A percentile compares a stretch with the other conserved stretches of the same genome.
Evolutionary conservation across 2,329 filamentous ascomycete genomes (phyloP).

Genomic region (Aspergillus sp.): DNA sequence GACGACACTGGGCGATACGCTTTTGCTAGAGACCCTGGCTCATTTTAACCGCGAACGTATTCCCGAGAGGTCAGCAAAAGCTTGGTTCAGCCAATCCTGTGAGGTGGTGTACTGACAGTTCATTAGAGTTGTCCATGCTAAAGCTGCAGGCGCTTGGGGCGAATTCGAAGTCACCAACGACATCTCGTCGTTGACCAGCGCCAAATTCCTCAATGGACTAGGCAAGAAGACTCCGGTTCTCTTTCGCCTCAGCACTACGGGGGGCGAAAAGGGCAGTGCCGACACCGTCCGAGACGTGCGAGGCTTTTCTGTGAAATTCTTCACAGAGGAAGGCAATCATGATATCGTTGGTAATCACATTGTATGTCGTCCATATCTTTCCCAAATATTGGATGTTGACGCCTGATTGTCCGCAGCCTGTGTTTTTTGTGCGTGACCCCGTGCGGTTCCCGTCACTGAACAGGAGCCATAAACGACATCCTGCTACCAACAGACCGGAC

Average conservation of each 20-base stretch:
- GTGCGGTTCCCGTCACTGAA: constrained; percentile 43
- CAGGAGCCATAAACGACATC: constrained; percentile 65
- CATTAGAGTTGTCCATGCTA: constrained; percentile 56
- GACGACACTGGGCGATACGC: constrained; percentile 55
- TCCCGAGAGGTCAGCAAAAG: constrained; percentile 47
- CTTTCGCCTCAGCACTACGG: constrained; percentile 48
- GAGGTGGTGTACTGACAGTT: background rate
- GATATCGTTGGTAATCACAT: constrained; percentile 25
- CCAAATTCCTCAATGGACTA: constrained; percentile 52
- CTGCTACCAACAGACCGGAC: constrained; percentile 62
- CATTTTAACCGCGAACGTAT: constrained; percentile 63
- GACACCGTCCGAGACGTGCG: constrained; percentile 51
- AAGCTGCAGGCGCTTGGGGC: constrained; percentile 56
- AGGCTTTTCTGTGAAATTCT: constrained; percentile 52
- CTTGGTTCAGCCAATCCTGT: too few species aligned
- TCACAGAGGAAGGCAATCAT: constrained; percentile 51
- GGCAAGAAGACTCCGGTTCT: constrained; percentile 55
- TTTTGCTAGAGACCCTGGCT: constrained; percentile 59
- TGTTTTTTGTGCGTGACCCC: constrained; percentile 47
- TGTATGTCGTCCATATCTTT: constrained; percentile 1
- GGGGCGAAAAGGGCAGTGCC: constrained; percentile 45
- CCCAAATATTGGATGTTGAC: too few species aligned
- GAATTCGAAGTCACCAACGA: constrained; percentile 62
- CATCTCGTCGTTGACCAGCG: constrained; percentile 54
- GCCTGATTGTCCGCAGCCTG: constrained; percentile 22